These are phyloP conservation scores for Moesziomyces sp. DNA, from an alignment of 1,284 basidiomycete genomes.

Conservation along the genomic window DNA sequence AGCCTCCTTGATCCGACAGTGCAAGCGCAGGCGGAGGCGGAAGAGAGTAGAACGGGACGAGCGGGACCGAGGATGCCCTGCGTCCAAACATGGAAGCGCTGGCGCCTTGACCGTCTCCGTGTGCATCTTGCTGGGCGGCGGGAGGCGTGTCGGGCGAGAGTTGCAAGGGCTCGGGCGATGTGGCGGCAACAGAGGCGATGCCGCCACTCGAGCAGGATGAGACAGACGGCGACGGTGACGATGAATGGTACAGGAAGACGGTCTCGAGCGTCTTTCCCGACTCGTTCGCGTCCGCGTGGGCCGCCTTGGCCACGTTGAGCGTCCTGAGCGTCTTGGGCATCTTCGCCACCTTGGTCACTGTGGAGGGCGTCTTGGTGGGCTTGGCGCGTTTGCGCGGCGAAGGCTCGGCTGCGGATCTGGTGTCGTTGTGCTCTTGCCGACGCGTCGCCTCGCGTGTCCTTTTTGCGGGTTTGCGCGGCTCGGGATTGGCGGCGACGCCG, in stretches of 20 bases:
- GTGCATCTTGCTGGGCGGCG: background rate
- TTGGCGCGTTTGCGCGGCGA: background rate
- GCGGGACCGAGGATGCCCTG: constrained; percentile 16
- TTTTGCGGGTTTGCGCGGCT: constrained; percentile 14
- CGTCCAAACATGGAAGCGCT: constrained; percentile 8
- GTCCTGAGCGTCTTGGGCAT: background rate
- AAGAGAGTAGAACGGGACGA: background rate
- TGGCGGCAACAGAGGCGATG: background rate
- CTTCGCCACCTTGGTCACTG: constrained; percentile 16
- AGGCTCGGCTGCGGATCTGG: background rate
- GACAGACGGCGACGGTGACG: constrained; percentile 12
- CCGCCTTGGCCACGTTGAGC: background rate
- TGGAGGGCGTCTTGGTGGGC: constrained; percentile 4
- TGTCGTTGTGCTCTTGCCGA: background rate
- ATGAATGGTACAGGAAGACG: constrained; percentile 31
- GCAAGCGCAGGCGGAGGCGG: background rate
- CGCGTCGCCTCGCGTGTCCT: constrained; percentile 29
- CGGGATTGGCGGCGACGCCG: constrained; percentile 31
- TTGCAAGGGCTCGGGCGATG: constrained; percentile 19
- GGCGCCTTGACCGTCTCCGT: background rate
- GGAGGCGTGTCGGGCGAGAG: constrained; percentile 14
- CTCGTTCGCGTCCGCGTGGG: background rate
- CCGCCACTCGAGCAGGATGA: constrained; percentile 1
- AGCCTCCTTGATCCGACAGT: background rate
- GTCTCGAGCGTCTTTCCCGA: constrained; percentile 24